A percentile compares a stretch with the other conserved stretches of the same genome.
phyloP scores from a whole-genome alignment of 306 rosid species.

The Cercis canadensis region DNA sequence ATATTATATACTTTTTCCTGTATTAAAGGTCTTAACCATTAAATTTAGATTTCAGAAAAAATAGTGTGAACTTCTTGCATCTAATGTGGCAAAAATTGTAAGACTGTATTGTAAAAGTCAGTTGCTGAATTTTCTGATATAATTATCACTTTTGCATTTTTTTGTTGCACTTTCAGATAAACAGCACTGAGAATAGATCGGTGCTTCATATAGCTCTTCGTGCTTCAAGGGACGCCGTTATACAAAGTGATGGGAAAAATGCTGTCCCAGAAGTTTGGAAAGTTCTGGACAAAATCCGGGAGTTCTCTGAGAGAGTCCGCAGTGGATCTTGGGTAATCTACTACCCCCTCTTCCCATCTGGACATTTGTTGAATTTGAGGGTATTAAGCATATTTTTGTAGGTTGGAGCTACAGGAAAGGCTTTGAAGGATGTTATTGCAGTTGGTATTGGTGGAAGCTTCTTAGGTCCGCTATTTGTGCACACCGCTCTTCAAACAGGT shows the following conservation, averaged over 20 bases:
- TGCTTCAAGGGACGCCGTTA: conserved; percentile 69
- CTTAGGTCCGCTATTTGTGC: conserved; percentile 90
- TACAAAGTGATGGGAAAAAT: conserved; percentile 75
- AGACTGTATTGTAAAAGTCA: background rate
- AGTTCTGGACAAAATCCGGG: conserved; percentile 80
- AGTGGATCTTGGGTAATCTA: conserved; percentile 85
- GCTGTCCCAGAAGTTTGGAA: conserved; percentile 89
- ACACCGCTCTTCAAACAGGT: conserved; percentile 95
- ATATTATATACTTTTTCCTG: background rate
- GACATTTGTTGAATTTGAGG: conserved; percentile 35
- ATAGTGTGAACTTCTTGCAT: conserved; percentile 14
- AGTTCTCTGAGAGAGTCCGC: conserved; percentile 74
- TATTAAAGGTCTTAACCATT: conserved; percentile 2
- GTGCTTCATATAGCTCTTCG: conserved; percentile 94
- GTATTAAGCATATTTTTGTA: conserved; percentile 36
- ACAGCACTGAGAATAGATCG: conserved; percentile 82
- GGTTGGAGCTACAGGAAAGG: conserved; percentile 93
- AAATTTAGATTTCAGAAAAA: background rate
- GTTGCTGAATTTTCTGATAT: conserved; percentile 6
- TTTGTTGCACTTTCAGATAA: conserved; percentile 68
- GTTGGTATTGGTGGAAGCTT: conserved; percentile 94
- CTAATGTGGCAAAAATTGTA: conserved; percentile 9
- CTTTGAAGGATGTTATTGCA: conserved; percentile 79
- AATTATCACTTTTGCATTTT: conserved; percentile 26
- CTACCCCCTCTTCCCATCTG: conserved; percentile 1